Base-by-base conservation (phyloP, 2,329 filamentous ascomycete species). In the Aureobasidium sp. region DNA sequence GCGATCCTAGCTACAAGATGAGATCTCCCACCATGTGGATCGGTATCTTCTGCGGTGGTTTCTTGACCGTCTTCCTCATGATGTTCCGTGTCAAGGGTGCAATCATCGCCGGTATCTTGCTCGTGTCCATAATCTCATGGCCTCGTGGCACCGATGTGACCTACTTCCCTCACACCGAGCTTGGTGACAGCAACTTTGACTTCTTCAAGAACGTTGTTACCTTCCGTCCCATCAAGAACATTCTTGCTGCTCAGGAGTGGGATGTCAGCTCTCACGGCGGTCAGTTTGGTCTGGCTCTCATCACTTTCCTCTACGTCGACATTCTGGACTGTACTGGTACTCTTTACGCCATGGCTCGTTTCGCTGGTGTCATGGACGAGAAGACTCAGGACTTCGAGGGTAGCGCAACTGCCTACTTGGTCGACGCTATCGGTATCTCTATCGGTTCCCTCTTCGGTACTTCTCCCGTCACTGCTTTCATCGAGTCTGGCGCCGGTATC, bases 301-400 rank as follows among this genome's bases (percentile, higher is more conserved):
- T 94, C 67, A 94, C 89, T 2, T 94, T 95, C 71, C 76, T 94
- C 19, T 94, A 95, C 63, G 88, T 94, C 59, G 89, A 95, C 63
- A 91, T 95, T 57, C 80, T 95, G 39, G 89, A 94, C 68, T 84
- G 82, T 59, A 95, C 89, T 0, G 89, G 88, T 61, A 94, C 88
- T 1, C 73, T 94, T 55, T 95, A 94, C 71, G 87, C 87, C 17
- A 94, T 95, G 88, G 89, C 89, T 16, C 83, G 85, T 25, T 93
- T 91, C 68, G 85, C 84, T 59, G 82, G 86, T 39, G 80, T 86
- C 53, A 84, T 94, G 64, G 86, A 95, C 60, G 85, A 88, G 61
- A 78, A 81, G 47, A 93, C 88, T 0, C 85, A 90, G 64, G 89
- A 95, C 65, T 95, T 95, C 57, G 88, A 94, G 68, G 86, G 88